Conservation (phyloP, 106 monocot species). For the Apostasia ramifera region DNA sequence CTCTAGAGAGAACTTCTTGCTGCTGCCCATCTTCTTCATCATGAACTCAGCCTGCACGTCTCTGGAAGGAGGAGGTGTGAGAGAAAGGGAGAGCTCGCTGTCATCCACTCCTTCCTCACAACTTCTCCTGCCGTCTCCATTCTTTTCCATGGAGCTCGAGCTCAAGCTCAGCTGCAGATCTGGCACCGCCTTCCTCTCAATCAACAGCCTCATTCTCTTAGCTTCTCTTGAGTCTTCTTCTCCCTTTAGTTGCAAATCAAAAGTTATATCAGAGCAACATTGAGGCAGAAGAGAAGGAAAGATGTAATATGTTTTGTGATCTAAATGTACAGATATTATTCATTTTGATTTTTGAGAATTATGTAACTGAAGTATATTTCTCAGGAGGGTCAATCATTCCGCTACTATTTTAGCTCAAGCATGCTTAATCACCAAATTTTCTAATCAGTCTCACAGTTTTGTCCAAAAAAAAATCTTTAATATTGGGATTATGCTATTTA, state of each 20-base stretch:
- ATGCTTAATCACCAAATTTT: too few relatives aligned
- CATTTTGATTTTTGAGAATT: too few relatives aligned
- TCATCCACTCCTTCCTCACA: slow-evolving; percentile 29
- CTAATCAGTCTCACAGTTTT: too few relatives aligned
- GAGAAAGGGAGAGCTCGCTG: slow-evolving; percentile 58
- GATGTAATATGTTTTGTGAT: too few relatives aligned
- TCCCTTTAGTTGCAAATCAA: neutral
- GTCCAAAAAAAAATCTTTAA: too few relatives aligned
- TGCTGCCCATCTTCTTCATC: slow-evolving; percentile 17
- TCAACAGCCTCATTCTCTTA: slow-evolving; percentile 12
- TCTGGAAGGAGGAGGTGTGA: slow-evolving; percentile 18
- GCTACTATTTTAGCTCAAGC: too few relatives aligned
- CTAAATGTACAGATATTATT: too few relatives aligned
- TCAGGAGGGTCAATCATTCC: too few relatives aligned
- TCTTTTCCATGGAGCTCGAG: neutral
- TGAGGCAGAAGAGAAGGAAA: too few relatives aligned
- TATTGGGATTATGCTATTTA: too few relatives aligned
- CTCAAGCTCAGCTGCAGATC: slow-evolving; percentile 46
- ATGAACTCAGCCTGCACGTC: neutral
- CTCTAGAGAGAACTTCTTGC: slow-evolving; percentile 41
- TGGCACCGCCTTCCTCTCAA: slow-evolving; percentile 7
- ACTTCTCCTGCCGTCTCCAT: neutral
- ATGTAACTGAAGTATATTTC: too few relatives aligned
- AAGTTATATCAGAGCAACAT: too few relatives aligned
- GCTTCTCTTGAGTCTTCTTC: neutral